These are phyloP conservation scores for Mycosphaerelloides madeirae DNA, from an alignment of 2,329 filamentous ascomycete species.

Conservation along the genomic window DNA sequence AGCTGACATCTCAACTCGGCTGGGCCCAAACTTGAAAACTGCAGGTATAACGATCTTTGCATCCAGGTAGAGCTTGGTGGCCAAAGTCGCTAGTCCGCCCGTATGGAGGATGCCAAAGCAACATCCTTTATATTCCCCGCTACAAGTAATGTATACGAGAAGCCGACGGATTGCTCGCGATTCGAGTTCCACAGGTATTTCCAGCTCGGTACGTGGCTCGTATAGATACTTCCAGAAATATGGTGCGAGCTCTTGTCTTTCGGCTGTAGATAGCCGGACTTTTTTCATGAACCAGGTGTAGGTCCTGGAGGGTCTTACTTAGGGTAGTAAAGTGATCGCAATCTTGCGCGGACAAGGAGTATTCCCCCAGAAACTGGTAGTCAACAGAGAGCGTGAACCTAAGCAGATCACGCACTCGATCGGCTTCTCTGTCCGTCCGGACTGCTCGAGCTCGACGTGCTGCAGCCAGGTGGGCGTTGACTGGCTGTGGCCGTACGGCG, in stretches of 20 bases:
- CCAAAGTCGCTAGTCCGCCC: not conserved
- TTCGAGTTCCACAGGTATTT: not conserved
- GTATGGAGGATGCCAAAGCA: not conserved
- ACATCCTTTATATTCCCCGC: conserved; percentile 2
- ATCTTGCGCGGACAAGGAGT: too few relatives aligned
- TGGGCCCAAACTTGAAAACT: not conserved
- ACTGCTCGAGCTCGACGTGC: too few relatives aligned
- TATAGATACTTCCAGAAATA: conserved; percentile 5
- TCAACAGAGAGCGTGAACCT: too few relatives aligned
- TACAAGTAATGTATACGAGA: not conserved
- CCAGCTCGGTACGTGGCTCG: conserved; percentile 2
- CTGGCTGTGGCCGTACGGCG: too few relatives aligned
- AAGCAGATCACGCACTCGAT: too few relatives aligned
- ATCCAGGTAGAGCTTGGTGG: not conserved
- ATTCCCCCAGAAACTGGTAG: too few relatives aligned
- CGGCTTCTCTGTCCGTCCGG: too few relatives aligned
- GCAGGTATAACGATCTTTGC: not conserved
- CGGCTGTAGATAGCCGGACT: too few relatives aligned
- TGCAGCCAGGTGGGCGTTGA: too few relatives aligned
- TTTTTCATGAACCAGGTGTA: too few relatives aligned
- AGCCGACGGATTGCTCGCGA: not conserved
- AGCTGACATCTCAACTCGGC: not conserved
- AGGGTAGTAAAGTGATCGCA: too few relatives aligned
- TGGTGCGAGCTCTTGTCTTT: not conserved
- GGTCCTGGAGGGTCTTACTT: too few relatives aligned